Percentiles rank a stretch among this genome's conserved stretches.
phyloP scores from a whole-genome alignment of 2,329 filamentous ascomycete genomes.

The Calonectria pauciramosa region DNA sequence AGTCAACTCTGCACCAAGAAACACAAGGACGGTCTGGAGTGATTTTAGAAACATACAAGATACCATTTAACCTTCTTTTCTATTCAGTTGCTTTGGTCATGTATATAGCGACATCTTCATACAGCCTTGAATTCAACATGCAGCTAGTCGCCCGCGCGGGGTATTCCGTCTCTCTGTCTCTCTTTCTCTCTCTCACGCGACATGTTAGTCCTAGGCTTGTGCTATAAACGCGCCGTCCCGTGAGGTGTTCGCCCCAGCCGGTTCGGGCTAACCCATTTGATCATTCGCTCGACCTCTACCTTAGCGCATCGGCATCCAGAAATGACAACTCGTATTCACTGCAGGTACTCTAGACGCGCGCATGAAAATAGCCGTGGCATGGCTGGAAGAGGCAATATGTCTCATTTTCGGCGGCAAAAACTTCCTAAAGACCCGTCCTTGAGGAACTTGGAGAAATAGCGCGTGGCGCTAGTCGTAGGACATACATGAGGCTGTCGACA shows the following conservation, averaged over 20 bases:
- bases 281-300: background rate
- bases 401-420: background rate
- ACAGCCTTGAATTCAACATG: background rate
- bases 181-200: too few relatives aligned
- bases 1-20: background rate
- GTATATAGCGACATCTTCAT: background rate
- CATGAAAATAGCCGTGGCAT: background rate
- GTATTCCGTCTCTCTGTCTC: too few relatives aligned
- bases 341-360: conserved; percentile 8
- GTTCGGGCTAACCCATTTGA: background rate
- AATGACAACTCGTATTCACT: conserved; percentile 12
- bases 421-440: background rate
- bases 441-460: background rate
- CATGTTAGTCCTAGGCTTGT: background rate
- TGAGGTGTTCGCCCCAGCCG: background rate
- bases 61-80: background rate
- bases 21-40: background rate
- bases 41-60: background rate
- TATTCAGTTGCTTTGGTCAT: background rate
- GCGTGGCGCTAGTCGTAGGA: background rate
- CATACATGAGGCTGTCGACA: background rate
- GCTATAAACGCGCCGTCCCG: background rate
- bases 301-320: conserved; percentile 1
- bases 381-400: background rate
- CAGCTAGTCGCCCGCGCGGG: background rate